Conservation (phyloP, 768 basidiomycete genomes). For the Suillus decipiens region DNA sequence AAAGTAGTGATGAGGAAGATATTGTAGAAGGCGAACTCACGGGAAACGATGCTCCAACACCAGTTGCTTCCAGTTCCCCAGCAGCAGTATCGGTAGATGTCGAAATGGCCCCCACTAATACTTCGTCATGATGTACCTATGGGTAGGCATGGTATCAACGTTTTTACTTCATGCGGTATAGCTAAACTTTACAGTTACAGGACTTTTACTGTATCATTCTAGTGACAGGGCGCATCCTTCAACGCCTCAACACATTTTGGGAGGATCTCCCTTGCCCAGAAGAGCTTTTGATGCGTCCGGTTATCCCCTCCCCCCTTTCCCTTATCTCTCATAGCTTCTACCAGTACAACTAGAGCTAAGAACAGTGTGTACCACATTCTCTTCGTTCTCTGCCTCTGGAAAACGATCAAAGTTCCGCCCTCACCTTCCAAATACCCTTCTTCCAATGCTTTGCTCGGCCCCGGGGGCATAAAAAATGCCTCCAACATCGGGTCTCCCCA, state of each 20-base stretch:
- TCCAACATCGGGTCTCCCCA: conserved; percentile 83
- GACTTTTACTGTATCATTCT: conserved; percentile 11
- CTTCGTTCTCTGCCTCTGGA: conserved; percentile 73
- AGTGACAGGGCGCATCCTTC: conserved; percentile 41
- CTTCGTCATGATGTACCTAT: conserved; percentile 8
- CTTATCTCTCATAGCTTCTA: conserved; percentile 38
- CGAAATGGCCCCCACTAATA: conserved; percentile 20
- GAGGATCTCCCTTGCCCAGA: conserved; percentile 45
- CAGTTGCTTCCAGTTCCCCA: conserved; percentile 19
- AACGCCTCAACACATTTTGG: conserved; percentile 43
- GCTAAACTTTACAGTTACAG: neutral
- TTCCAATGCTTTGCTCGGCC: conserved; percentile 49
- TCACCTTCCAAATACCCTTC: conserved; percentile 56
- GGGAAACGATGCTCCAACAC: conserved; percentile 32
- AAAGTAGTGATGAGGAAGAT: conserved; percentile 41
- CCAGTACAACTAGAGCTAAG: conserved; percentile 53
- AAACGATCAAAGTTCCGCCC: conserved; percentile 52
- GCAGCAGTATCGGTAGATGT: conserved; percentile 17
- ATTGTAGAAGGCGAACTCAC: conserved; percentile 37
- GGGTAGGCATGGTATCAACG: conserved; percentile 7
- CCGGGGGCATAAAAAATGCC: conserved; percentile 54
- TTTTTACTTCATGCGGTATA: neutral
- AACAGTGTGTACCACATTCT: conserved; percentile 76
- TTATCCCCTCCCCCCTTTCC: conserved; percentile 24
- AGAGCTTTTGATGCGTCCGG: conserved; percentile 24